Evolutionary conservation across 169 alveolate genomes (phyloP).

Genomic region (Cyclospora cayetanensis): DNA sequence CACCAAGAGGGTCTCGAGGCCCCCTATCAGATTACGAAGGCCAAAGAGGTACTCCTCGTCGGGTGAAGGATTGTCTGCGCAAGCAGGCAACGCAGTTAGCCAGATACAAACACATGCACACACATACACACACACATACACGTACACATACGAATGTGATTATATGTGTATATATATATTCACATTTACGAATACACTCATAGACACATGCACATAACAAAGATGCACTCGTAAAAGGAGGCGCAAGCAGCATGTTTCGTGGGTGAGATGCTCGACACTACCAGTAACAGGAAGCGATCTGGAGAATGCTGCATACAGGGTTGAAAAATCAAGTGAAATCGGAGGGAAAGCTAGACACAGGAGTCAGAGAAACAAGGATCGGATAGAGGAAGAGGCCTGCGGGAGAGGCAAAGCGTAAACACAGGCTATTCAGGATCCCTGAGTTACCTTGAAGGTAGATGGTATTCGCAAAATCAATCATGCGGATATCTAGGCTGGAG

Average conservation of each 20-base stretch:
- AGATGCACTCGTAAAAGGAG: no score
- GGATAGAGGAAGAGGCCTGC: no score
- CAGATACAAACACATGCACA: not conserved
- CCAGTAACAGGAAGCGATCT: no score
- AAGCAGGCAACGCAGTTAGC: not conserved
- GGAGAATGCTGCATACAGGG: no score
- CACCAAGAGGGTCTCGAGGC: conserved; percentile 72
- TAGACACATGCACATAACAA: not conserved
- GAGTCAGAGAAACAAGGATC: no score
- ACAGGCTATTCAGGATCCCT: no score
- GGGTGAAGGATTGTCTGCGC: conserved; percentile 76
- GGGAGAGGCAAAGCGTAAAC: no score
- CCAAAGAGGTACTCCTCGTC: conserved; percentile 81
- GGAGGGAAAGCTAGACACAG: no score
- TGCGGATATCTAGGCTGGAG: conserved; percentile 77
- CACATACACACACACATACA: not conserved
- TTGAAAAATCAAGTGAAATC: no score
- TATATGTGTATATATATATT: not conserved
- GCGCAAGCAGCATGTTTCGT: no score
- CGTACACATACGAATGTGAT: not conserved
- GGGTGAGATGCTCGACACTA: no score
- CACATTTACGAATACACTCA: not conserved
- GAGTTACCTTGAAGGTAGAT: conserved; percentile 70
- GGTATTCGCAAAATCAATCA: conserved; percentile 82
- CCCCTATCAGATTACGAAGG: conserved; percentile 72